Evolutionary conservation across 176 grass and related monocot genomes (phyloP).

Genomic region (Themeda triandra): DNA sequence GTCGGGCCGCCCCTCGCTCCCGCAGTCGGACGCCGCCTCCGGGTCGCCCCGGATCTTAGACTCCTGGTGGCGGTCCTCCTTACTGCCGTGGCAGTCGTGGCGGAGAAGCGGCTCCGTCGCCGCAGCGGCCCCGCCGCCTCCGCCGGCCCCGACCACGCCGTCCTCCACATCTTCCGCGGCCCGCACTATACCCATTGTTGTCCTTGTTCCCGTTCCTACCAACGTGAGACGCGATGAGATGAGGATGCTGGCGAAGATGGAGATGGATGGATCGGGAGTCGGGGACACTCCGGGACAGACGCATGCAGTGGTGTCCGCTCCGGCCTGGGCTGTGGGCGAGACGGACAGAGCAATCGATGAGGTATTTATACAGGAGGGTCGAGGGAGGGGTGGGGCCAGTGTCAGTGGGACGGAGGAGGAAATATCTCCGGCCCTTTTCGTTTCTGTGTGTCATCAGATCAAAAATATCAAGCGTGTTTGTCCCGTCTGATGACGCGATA

Average conservation of each 20-base stretch:
- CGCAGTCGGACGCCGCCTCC: neutral
- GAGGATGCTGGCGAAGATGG: neutral
- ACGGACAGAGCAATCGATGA: neutral
- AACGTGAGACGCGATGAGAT: neutral
- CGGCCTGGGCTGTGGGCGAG: neutral
- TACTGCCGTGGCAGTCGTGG: neutral
- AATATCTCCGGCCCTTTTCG: constrained; percentile 15
- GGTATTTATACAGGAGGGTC: neutral
- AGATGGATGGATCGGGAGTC: neutral
- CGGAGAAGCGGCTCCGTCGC: constrained; percentile 28
- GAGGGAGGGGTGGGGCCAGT: neutral
- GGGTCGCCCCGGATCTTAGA: constrained; percentile 5
- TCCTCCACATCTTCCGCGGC: constrained; percentile 11
- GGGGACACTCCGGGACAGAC: neutral
- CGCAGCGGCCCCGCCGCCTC: neutral
- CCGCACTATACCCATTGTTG: constrained; percentile 21
- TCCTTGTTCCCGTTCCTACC: too few species aligned
- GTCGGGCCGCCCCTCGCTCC: neutral
- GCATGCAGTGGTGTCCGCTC: neutral
- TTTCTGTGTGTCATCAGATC: too few species aligned
- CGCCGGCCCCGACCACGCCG: neutral
- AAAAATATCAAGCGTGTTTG: neutral
- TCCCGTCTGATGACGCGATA: neutral
- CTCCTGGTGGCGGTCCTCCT: neutral
- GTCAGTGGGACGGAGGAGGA: neutral